phyloP scores from a whole-genome alignment of 768 basidiomycete genomes.

The Podaxis carcinomalis region DNA sequence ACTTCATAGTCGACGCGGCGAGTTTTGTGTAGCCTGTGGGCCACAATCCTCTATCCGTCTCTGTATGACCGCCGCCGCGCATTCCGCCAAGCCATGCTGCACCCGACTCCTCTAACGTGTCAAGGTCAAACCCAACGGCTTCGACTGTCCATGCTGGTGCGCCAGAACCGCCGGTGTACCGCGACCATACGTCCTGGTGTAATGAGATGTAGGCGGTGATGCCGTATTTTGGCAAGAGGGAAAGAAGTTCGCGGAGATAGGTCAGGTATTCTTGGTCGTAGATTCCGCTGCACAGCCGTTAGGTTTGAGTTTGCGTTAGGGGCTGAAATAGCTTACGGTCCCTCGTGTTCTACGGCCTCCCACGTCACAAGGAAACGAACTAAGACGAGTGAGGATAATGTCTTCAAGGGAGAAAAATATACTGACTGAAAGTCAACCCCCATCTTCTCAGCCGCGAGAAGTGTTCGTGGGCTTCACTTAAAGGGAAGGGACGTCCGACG shows the following conservation, averaged over 20 bases:
- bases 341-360: constrained; percentile 95
- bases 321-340: constrained; percentile 58
- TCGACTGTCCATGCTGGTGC: constrained; percentile 96
- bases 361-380: constrained; percentile 93
- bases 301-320: not conserved
- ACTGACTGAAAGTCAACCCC: constrained; percentile 83
- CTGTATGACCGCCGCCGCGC: constrained; percentile 67
- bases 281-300: constrained; percentile 48
- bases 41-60: constrained; percentile 83
- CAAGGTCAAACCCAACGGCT: constrained; percentile 78
- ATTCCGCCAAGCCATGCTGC: constrained; percentile 88
- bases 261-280: constrained; percentile 82
- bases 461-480: constrained; percentile 84
- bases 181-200: constrained; percentile 96
- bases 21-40: constrained; percentile 93
- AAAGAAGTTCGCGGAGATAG: constrained; percentile 70
- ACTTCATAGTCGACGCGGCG: constrained; percentile 92
- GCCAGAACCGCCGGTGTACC: constrained; percentile 92
- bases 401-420: not conserved
- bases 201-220: constrained; percentile 72
- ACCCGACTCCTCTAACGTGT: constrained; percentile 72
- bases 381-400: constrained; percentile 21
- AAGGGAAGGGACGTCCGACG: constrained; percentile 86
- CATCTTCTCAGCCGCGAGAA: constrained; percentile 76
- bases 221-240: constrained; percentile 68